Percentiles rank a stretch among this genome's conserved stretches.
Conservation (phyloP, 1,139 yeast genomes). For the Chernovozyma aurita region DNA sequence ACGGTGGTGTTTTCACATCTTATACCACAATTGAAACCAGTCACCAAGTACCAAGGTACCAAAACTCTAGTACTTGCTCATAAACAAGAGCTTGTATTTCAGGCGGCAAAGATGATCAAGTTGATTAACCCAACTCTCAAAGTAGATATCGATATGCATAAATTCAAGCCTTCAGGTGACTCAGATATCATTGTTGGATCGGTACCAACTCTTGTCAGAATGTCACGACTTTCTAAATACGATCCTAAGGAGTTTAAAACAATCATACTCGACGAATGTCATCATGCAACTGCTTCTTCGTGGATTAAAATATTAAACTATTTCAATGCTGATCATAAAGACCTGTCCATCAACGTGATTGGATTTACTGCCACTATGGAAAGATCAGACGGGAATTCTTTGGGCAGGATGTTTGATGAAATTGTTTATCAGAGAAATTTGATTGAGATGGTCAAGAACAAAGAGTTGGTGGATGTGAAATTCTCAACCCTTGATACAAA, state of each 20-base stretch:
- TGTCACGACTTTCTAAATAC: conserved; percentile 48
- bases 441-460: conserved; percentile 61
- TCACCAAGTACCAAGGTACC: conserved; percentile 26
- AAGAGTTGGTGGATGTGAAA: conserved; percentile 67
- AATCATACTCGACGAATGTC: conserved; percentile 88
- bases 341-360: conserved; percentile 51
- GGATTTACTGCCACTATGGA: conserved; percentile 86
- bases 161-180: conserved; percentile 24
- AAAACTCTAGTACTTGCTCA: conserved; percentile 74
- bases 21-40: conserved; percentile 44
- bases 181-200: conserved; percentile 77
- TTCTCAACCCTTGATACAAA: conserved; percentile 54
- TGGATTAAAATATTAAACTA: conserved; percentile 57
- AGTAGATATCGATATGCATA: conserved; percentile 76
- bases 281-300: conserved; percentile 77
- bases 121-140: conserved; percentile 44
- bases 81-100: conserved; percentile 71
- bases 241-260: conserved; percentile 59
- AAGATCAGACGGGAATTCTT: conserved; percentile 61
- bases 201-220: conserved; percentile 58
- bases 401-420: conserved; percentile 64
- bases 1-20: conserved; percentile 78
- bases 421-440: conserved; percentile 69
- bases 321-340: conserved; percentile 45
- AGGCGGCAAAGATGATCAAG: conserved; percentile 55